phyloP scores from a whole-genome alignment of 768 basidiomycete genomes.

The Boletus sp. region DNA sequence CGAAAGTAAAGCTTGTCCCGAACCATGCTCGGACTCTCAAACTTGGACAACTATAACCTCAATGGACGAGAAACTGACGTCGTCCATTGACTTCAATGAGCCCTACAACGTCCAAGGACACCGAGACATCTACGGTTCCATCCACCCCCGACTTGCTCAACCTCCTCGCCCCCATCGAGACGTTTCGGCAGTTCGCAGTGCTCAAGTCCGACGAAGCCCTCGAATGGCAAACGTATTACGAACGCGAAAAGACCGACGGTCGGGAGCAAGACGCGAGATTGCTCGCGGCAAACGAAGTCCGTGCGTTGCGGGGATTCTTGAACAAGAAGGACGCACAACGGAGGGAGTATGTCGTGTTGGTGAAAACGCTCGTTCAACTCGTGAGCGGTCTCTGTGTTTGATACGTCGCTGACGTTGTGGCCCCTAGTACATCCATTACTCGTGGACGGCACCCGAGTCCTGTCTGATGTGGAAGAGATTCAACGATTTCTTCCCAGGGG shows the following conservation, averaged over 20 bases:
- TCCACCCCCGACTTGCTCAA: conserved; percentile 24
- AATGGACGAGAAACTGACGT: conserved; percentile 12
- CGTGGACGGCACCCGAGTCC: conserved; percentile 29
- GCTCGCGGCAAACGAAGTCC: conserved; percentile 18
- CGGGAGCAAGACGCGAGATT: conserved; percentile 10
- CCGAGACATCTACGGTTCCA: conserved; percentile 15
- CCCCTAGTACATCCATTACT: conserved; percentile 27
- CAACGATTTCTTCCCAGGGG: conserved; percentile 31
- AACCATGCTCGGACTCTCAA: not conserved
- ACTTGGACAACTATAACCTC: not conserved
- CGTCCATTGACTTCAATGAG: conserved; percentile 17
- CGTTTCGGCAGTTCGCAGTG: no score
- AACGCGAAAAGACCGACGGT: conserved; percentile 2
- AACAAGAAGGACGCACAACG: conserved; percentile 12
- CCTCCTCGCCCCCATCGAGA: conserved; percentile 22
- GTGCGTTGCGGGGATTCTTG: conserved; percentile 8
- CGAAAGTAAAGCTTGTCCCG: not conserved
- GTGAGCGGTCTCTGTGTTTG: conserved; percentile 9
- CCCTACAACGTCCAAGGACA: conserved; percentile 13
- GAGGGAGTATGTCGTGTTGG: conserved; percentile 22
- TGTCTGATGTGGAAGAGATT: conserved; percentile 19
- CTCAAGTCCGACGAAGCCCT: no score
- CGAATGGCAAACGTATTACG: conserved; percentile 27
- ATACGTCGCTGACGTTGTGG: not conserved
- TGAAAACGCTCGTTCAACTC: conserved; percentile 19